Evolutionary conservation across 176 grass and related monocot genomes (phyloP).

Genomic region (Bothriochloa decipiens): DNA sequence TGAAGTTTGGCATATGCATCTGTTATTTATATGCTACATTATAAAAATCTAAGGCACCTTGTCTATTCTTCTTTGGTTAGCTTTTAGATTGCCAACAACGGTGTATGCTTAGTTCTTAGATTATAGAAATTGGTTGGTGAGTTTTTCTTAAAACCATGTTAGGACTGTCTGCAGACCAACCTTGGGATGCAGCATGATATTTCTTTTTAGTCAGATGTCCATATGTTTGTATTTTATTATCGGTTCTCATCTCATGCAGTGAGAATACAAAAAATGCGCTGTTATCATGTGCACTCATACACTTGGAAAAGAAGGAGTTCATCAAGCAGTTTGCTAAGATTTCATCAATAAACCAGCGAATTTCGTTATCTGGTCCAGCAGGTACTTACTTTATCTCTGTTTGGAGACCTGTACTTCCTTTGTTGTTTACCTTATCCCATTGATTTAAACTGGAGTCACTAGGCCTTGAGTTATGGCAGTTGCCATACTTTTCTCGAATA

Average conservation of each 20-base stretch:
- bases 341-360: constrained; percentile 92
- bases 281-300: constrained; percentile 80
- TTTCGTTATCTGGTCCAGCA: constrained; percentile 94
- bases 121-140: not conserved
- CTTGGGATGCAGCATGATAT: constrained; percentile 29
- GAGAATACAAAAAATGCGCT: constrained; percentile 93
- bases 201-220: constrained; percentile 7
- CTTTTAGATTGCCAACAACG: constrained; percentile 29
- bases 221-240: constrained; percentile 47
- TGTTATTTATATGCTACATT: constrained; percentile 29
- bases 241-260: constrained; percentile 49
- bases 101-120: constrained; percentile 6
- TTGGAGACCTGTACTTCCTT: not conserved
- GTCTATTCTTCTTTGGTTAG: constrained; percentile 32
- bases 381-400: constrained; percentile 51
- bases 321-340: constrained; percentile 77
- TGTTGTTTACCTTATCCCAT: not conserved
- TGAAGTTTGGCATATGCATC: constrained; percentile 17
- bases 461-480: constrained; percentile 1
- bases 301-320: constrained; percentile 91
- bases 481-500: not conserved
- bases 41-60: constrained; percentile 18
- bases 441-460: constrained; percentile 15
- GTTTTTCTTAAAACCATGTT: not conserved
- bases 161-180: constrained; percentile 14